Evolutionary conservation across 2,329 filamentous ascomycete species (phyloP).

Genomic region (Trichoderma koningii): DNA sequence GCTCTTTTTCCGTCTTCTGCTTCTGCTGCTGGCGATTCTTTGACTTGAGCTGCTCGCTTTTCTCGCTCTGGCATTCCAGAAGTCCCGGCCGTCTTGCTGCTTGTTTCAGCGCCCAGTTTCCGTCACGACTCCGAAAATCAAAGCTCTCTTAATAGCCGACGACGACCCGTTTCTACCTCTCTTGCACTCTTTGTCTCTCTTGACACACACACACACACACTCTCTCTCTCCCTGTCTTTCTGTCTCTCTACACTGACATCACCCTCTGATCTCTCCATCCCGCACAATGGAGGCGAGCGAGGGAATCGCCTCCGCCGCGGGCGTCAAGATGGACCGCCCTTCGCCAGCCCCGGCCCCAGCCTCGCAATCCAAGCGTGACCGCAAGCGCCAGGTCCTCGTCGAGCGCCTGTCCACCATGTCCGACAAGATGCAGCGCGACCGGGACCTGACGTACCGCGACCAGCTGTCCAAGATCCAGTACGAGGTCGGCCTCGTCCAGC

Average conservation of each 20-base stretch:
- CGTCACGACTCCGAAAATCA: background rate
- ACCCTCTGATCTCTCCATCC: conserved; percentile 5
- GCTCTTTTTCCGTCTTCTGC: too few species aligned
- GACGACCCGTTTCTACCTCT: background rate
- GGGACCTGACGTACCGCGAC: conserved; percentile 82
- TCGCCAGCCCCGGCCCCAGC: conserved; percentile 39
- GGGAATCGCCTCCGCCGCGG: conserved; percentile 38
- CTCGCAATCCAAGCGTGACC: conserved; percentile 81
- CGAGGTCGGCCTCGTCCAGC: conserved; percentile 82
- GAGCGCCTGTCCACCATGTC: conserved; percentile 77
- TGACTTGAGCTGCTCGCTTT: background rate
- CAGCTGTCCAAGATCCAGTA: conserved; percentile 90
- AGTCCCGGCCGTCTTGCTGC: background rate
- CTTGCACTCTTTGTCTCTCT: background rate
- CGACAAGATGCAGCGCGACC: conserved; percentile 75
- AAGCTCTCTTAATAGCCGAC: background rate
- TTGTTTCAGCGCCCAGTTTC: background rate
- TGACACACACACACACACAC: background rate
- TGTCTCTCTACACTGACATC: background rate
- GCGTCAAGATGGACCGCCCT: conserved; percentile 41
- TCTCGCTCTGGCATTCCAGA: background rate
- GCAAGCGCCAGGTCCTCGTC: conserved; percentile 78
- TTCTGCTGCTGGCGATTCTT: conserved; percentile 1
- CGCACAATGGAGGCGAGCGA: conserved; percentile 46
- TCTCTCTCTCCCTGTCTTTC: background rate